These are phyloP conservation scores for Pterocarpus santalinus DNA, from an alignment of 306 rosid species.

Conservation along the genomic window DNA sequence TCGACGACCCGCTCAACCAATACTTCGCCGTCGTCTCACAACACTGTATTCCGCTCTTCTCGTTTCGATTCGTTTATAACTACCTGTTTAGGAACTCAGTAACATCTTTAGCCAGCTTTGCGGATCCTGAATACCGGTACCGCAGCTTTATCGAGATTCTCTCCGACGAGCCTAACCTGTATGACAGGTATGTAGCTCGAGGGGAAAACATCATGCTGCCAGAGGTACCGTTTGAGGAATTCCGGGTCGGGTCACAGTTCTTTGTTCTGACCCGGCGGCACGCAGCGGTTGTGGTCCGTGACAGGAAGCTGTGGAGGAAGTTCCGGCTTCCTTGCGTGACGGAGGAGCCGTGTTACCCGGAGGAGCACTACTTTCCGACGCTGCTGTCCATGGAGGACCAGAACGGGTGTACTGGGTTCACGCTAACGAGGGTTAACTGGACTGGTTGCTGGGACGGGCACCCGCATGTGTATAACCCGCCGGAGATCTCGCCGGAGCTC, in stretches of 20 bases:
- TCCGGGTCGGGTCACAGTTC: conserved; percentile 75
- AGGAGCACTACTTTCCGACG: conserved; percentile 79
- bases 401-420: conserved; percentile 62
- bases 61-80: conserved; percentile 57
- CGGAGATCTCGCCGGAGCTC: conserved; percentile 62
- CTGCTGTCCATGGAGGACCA: conserved; percentile 69
- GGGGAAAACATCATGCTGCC: conserved; percentile 66
- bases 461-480: conserved; percentile 59
- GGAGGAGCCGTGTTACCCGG: conserved; percentile 66
- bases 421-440: conserved; percentile 78
- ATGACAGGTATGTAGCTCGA: conserved; percentile 58
- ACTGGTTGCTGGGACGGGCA: conserved; percentile 72
- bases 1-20: conserved; percentile 62
- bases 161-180: conserved; percentile 62
- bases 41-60: conserved; percentile 67
- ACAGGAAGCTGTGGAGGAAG: conserved; percentile 61
- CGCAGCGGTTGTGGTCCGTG: conserved; percentile 56
- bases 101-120: not conserved
- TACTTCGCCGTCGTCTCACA: conserved; percentile 69
- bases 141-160: conserved; percentile 68
- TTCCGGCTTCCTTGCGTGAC: conserved; percentile 64
- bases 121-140: not conserved
- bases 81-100: conserved; percentile 42
- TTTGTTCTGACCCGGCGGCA: conserved; percentile 58
- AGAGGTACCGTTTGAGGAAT: conserved; percentile 57